These are phyloP conservation scores for Gaeumannomyces sp. DNA, from an alignment of 2,329 filamentous ascomycete species.

Conservation along the genomic window DNA sequence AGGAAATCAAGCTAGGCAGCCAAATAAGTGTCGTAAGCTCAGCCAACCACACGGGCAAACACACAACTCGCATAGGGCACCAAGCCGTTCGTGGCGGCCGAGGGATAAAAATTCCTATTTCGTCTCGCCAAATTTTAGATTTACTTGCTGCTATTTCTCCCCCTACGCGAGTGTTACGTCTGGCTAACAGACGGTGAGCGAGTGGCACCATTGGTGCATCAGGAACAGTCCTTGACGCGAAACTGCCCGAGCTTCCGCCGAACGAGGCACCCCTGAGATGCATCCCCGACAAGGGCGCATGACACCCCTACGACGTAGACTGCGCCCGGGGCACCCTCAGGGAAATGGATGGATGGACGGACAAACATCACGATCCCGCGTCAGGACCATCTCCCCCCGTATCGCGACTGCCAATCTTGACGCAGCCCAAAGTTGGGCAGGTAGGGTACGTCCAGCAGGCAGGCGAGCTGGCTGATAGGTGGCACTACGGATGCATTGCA, in stretches of 20 bases:
- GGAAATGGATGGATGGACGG: not conserved
- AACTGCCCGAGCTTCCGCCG: slow-evolving; percentile 5
- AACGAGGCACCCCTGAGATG: not conserved
- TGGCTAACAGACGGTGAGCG: not conserved
- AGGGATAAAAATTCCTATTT: not conserved
- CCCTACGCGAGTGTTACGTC: not conserved
- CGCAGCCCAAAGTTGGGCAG: not conserved
- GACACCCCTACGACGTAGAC: not conserved
- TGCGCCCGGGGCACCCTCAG: not conserved
- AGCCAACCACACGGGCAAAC: not conserved
- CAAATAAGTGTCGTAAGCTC: not conserved
- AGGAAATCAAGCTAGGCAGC: not conserved
- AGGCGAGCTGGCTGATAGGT: not conserved
- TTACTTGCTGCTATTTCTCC: not conserved
- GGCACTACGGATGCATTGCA: too few species aligned
- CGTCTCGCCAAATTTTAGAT: not conserved
- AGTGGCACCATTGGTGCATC: slow-evolving; percentile 3
- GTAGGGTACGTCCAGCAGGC: too few species aligned
- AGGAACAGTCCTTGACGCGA: not conserved
- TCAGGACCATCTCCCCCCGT: not conserved
- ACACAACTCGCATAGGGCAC: too few species aligned
- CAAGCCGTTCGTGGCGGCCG: not conserved
- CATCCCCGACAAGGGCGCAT: not conserved
- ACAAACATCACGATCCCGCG: not conserved
- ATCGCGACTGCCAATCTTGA: not conserved